Percentiles rank a stretch among this genome's conserved stretches.
Evolutionary conservation across 805 yeast genomes (phyloP).

Genomic region (Candida silvatica): DNA sequence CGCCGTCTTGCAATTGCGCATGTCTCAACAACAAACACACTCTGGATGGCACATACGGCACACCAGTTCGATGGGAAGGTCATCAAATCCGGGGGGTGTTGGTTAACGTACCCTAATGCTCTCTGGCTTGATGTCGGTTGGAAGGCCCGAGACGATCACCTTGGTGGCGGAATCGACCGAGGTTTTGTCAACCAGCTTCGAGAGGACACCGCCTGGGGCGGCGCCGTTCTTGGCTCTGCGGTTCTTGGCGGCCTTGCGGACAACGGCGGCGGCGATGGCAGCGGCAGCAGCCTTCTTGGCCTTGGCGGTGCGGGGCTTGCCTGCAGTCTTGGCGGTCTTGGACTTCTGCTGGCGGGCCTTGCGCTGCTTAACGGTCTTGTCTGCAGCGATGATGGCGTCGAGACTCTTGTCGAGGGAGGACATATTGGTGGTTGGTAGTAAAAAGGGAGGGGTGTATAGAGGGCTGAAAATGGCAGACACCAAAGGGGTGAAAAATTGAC

Average conservation of each 20-base stretch:
- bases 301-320: conserved; percentile 18
- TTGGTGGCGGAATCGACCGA: conserved; percentile 53
- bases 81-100: no score
- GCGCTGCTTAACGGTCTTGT: conserved; percentile 10
- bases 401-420: conserved; percentile 87
- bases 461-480: neutral
- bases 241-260: conserved; percentile 6
- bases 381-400: conserved; percentile 83
- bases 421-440: conserved; percentile 30
- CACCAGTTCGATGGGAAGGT: no score
- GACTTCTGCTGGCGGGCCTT: conserved; percentile 5
- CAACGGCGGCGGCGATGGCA: conserved; percentile 8
- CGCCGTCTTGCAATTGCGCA: no score
- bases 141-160: conserved; percentile 58
- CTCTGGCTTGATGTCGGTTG: conserved; percentile 77
- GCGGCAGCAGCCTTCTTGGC: conserved; percentile 5
- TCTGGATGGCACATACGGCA: no score
- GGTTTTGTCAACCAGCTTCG: conserved; percentile 6
- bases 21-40: no score
- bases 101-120: conserved; percentile 14
- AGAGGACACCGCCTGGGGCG: conserved; percentile 9
- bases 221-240: conserved; percentile 8
- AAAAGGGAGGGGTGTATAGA: neutral
- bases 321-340: conserved; percentile 1
- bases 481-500: neutral